Base-by-base conservation (phyloP, 2,329 filamentous ascomycete genomes). In the Calycina herbarum region DNA sequence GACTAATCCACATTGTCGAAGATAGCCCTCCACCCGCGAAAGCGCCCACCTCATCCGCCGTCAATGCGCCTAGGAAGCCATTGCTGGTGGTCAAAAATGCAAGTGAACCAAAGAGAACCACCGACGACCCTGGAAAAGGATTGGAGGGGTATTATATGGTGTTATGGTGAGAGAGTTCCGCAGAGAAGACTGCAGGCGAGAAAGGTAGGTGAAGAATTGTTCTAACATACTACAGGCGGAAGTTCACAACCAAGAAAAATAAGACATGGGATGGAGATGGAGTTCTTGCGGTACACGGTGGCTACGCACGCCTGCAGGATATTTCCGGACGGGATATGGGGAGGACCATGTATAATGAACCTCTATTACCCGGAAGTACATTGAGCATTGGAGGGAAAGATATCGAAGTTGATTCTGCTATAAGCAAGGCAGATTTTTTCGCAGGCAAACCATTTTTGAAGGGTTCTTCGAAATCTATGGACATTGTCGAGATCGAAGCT, bases 211-310 rank as follows among this genome's bases (percentile, higher is more conserved):
- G 33, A 13, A 13, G n/a, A 33, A 24, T 10, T 11, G n/a, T 51
- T 20, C 40, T 61, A 61, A 61, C 33, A 24, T 20, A 29, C 1
- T 33, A 3, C 17, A 86, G 86, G 89, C 85, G 89, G 24, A 91
- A 90, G 75, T 85, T 83, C 61, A 90, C 88, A 0, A 84, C 80
- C 5, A 92, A 91, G 76, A 92, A 92, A 77, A 86, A 92, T 76
- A 92, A 92, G 75, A 92, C 88, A 5, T 92, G 89, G 89, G 89
- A 92, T 72, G 89, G 89, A 2, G 89, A 92, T 76, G 89, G 88
- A 1, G 81, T 91, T 2, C 79, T 92, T 8, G 80, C 81, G 3
- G 80, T 89, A 3, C 77, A 79, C 2, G 82, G 81, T 42, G 87
- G 87, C 3, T 84, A 83, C 72, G 87, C 84, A 3, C 81, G 80